Conservation (phyloP, 2,329 filamentous ascomycete genomes). For the Colletotrichum noveboracense region DNA sequence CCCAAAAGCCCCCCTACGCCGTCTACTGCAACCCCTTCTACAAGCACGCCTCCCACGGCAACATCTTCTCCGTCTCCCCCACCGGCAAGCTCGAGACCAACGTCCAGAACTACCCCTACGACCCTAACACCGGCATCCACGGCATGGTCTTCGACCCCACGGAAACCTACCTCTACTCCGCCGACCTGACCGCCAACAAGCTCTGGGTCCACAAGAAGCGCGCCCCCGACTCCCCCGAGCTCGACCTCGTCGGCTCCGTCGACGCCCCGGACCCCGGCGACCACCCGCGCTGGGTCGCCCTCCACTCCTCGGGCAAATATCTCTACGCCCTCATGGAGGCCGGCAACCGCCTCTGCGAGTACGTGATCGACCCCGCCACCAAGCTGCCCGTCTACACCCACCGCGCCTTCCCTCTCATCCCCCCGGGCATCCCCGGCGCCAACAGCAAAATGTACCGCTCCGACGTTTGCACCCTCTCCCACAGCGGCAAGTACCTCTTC, state of each 20-base stretch:
- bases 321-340: slow-evolving; percentile 89
- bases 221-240: slow-evolving; percentile 28
- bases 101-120: slow-evolving; percentile 76
- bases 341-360: slow-evolving; percentile 84
- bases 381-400: slow-evolving; percentile 81
- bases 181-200: slow-evolving; percentile 78
- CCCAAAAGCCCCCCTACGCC: slow-evolving; percentile 76
- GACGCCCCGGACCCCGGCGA: slow-evolving; percentile 74
- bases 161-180: slow-evolving; percentile 79
- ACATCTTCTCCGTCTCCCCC: slow-evolving; percentile 70
- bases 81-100: slow-evolving; percentile 66
- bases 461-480: slow-evolving; percentile 79
- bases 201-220: slow-evolving; percentile 83
- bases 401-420: slow-evolving; percentile 78
- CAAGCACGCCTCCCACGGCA: slow-evolving; percentile 80
- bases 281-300: slow-evolving; percentile 87
- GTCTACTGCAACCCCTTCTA: slow-evolving; percentile 95
- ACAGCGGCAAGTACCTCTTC: slow-evolving; percentile 77
- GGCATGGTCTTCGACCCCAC: slow-evolving; percentile 81
- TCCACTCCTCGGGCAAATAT: slow-evolving; percentile 78
- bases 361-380: slow-evolving; percentile 76
- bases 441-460: slow-evolving; percentile 74
- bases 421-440: slow-evolving; percentile 65
- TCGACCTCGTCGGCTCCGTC: slow-evolving; percentile 70
- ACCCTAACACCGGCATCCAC: slow-evolving; percentile 74